Base-by-base conservation (phyloP, 2,329 filamentous ascomycete genomes). In the Cytospora leucostoma region DNA sequence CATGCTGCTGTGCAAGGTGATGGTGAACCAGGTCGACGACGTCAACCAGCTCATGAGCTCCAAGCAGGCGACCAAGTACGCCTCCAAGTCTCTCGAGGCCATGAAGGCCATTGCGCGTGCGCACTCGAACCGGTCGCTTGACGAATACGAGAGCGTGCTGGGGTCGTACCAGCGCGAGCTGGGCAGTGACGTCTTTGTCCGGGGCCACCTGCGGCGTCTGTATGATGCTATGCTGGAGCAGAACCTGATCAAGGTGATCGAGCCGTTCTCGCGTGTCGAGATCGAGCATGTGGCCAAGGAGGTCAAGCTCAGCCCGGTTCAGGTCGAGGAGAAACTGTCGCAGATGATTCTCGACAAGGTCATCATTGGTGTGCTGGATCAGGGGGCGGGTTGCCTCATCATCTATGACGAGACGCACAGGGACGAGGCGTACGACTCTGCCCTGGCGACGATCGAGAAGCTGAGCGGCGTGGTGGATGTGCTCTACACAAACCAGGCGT, bases 311-410 rank as follows among this genome's bases (percentile, higher is more conserved):
- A 95, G 98, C 76, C 96, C 92, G 33, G 89, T 92, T 77, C 94
- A 98, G 80, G 95, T 99, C 65, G 96, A 99, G 86, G 88, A 93
- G 71, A 99, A 99, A 84, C 84, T 99, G 67, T 96, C 92, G 53
- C 96, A 99, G 84, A 99, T 99, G 96, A 99, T 99, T 73, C 84
- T 99, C 65, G 95, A 99, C 81, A 97, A 97, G 83, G 92, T 98
- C 72, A 98, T 99, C 74, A 92, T 97, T 70, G 95, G 96, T 65
- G 95, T 99, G 62, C 80, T 99, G 70, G 95, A 99, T 76, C 95
- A 99, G 79, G 95, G 95, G 56, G 92, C 93, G n/a, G 94, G 94
- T 47, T 98, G 96, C 77, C 84, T 99, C 75, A 97, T 97, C 77
- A 92, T 99, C 71, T 99, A 89, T 73, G 95, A 99, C 73, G 95